phyloP scores from a whole-genome alignment of 257 asterid species.

The Mentha longifolia region DNA sequence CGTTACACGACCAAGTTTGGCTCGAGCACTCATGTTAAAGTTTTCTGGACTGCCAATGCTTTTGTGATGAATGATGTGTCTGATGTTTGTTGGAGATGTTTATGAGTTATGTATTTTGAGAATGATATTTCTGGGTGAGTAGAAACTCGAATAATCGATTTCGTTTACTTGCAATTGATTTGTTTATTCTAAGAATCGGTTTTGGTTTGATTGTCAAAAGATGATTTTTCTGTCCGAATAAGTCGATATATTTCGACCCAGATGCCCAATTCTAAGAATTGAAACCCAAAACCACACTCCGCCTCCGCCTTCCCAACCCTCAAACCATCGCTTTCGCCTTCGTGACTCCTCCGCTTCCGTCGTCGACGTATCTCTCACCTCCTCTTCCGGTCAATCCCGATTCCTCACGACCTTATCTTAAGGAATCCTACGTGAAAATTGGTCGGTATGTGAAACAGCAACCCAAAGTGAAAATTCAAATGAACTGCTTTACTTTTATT shows the following conservation, averaged over 20 bases:
- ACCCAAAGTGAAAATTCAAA: neutral
- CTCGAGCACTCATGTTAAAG: neutral
- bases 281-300: conserved; percentile 1
- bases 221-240: neutral
- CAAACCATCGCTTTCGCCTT: neutral
- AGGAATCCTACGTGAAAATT: neutral
- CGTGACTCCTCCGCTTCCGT: neutral
- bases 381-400: neutral
- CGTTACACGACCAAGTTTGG: neutral
- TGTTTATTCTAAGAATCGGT: neutral
- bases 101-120: too few species aligned
- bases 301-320: conserved; percentile 6
- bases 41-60: neutral
- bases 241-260: neutral
- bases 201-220: neutral
- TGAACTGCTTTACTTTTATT: neutral
- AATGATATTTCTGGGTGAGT: too few species aligned
- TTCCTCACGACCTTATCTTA: neutral
- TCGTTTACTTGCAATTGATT: neutral
- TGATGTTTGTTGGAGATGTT: neutral
- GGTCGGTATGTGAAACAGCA: conserved; percentile 3
- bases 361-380: neutral
- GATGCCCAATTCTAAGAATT: neutral
- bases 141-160: neutral
- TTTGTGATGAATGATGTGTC: neutral